Evolutionary conservation across 768 basidiomycete species (phyloP).

Genomic region (Gelatoporia subvermispora): DNA sequence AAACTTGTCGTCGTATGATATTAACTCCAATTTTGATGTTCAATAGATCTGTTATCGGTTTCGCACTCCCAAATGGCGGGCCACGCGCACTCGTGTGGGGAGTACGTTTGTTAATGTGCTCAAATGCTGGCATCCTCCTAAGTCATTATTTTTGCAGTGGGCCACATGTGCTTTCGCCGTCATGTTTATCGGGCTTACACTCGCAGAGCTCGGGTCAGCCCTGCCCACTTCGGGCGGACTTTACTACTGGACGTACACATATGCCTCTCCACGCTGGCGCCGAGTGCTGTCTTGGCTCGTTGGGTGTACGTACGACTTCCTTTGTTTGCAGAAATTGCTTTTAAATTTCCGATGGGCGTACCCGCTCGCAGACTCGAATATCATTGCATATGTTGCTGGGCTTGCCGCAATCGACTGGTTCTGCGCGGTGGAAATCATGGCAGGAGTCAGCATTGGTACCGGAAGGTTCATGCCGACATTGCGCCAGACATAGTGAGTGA

Average conservation of each 20-base stretch:
- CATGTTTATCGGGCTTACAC: conserved; percentile 27
- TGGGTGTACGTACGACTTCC: conserved; percentile 25
- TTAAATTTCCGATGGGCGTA: too few species aligned
- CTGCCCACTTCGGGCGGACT: conserved; percentile 32
- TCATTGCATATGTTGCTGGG: conserved; percentile 31
- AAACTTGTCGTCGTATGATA: too few species aligned
- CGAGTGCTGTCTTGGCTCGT: conserved; percentile 35
- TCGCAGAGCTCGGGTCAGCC: conserved; percentile 31
- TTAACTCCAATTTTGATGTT: too few species aligned
- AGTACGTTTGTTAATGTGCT: not conserved
- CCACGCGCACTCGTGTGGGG: conserved; percentile 30
- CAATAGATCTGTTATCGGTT: conserved; percentile 19
- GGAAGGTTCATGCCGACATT: conserved; percentile 23
- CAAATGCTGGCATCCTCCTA: not conserved
- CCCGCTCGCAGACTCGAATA: conserved; percentile 28
- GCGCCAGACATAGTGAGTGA: conserved; percentile 22
- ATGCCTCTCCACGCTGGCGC: conserved; percentile 26
- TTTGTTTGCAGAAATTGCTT: too few species aligned
- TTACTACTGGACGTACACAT: conserved; percentile 34
- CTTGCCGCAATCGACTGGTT: conserved; percentile 34
- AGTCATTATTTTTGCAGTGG: conserved; percentile 27
- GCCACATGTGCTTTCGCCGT: conserved; percentile 28
- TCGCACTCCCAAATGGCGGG: conserved; percentile 28
- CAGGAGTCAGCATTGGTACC: conserved; percentile 30
- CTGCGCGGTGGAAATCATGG: conserved; percentile 34